Evolutionary conservation across 2,329 filamentous ascomycete genomes (phyloP), one percentile per base, ranked within the genome.

Genomic region (Microsporum audouinii): DNA sequence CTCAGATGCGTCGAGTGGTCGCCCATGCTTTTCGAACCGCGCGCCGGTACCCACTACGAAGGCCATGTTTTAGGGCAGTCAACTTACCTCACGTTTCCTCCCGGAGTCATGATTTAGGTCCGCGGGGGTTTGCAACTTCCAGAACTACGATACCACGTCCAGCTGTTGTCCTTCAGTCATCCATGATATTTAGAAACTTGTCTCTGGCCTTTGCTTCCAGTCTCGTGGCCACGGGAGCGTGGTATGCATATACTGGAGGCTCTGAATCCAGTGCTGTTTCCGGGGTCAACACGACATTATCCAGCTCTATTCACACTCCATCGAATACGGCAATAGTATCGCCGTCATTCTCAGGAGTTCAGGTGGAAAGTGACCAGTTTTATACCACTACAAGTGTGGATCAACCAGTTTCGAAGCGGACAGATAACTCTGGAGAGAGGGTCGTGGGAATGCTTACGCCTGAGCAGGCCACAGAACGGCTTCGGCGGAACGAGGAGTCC

Each of bases 381-480:
- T 92, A 91, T 71, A 94, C 92, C 8, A 88, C 89, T 29, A 88
- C 89, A 6, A 85, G 90, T 17, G 89, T 88, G 62, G 88, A 95
- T 69, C 88, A 86, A 5, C 91, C 92, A 23, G 84, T 99, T 63
- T 88, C 88, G 53, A 99, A 99, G 77, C 83, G 88, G 68, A 90
- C 88, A 2, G 88, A 91, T 75, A 88, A 90, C 71, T 88, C 88
- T 72, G 90, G 91, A 34, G 84, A 87, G 65, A 89, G 88, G 71
- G 87, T 96, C 38, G 80, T 99, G 63, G 92, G 96, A 78, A 99
- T 99, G 92, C 80, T 99, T 75, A 95, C 89, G 8, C 88, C 92
- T 0, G 92, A 96, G 62, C 91, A 99, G 79, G 91, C 90, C 29
- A 95, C 91, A 12, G 84, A 89, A 69, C 95, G 92, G 78, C 78